Evolutionary conservation across 2,329 filamentous ascomycete genomes (phyloP), one percentile per base, ranked within the genome.

Genomic region (Zymoseptoria passerinii): DNA sequence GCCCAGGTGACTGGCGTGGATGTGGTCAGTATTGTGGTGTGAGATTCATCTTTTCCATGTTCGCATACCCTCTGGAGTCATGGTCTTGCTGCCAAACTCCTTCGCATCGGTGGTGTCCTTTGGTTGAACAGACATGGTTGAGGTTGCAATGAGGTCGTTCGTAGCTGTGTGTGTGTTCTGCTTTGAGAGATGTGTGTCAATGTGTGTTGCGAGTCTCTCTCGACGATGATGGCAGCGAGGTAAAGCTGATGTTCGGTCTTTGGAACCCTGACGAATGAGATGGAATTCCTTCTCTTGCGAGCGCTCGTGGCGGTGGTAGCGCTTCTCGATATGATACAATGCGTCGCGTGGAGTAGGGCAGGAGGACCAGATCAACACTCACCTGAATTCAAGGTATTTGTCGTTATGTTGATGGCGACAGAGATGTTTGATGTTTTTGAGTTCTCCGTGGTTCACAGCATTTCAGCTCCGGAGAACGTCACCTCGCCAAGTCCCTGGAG

Each of bases 1-100:
- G 94, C 92, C 94, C 94, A 99, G 77, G 91, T 88, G 69, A 99
- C 94, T 97, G 71, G 59, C 64, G 1, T 3, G 13, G 49, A 58
- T 53, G 55, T 64, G 65, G 7, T 70, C 60, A 68, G 64, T 53
- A 50, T 56, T n/a, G 53, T 13, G 48, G 52, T 18, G 18, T 28
- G 28, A 8, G 10, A 20, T 29, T 4, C 40, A 27, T 52, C 35
- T 44, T 13, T 44, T 44, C 35, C 4, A 44, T 44, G 16, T 44
- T 16, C 35, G 35, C 65, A 28, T 66, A 73, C 72, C 71, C 66
- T 74, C 72, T 23, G 72, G 72, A 19, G 68, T 70, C 60, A 74
- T 68, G 59, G 68, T 66, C 62, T 70, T 69, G 63, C 65, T 63
- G 59, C 63, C 65, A 48, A 65, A 64, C 56, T 65, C 65, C 64